Conservation (phyloP, 345 rosid genomes). For the Trapa bicornis region DNA sequence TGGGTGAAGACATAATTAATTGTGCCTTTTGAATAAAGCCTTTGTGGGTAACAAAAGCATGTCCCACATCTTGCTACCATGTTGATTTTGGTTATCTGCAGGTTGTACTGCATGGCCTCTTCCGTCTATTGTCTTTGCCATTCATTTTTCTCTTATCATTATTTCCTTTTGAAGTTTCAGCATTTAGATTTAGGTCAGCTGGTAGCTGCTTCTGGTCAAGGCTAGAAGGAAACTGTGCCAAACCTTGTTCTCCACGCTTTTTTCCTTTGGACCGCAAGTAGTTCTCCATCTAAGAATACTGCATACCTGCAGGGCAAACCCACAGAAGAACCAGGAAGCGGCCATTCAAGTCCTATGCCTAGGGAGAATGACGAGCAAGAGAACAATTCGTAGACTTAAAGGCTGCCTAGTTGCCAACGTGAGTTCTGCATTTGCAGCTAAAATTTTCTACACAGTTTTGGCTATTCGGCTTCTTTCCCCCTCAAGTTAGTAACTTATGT, state of each 20-base stretch:
- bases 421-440: neutral
- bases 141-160: too few relatives aligned
- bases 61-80: too few relatives aligned
- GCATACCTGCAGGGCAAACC: neutral
- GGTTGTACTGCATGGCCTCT: neutral
- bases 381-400: neutral
- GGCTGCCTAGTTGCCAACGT: neutral
- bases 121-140: neutral
- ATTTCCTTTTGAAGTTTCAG: too few relatives aligned
- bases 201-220: neutral
- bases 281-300: neutral
- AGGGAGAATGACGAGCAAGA: constrained; percentile 1
- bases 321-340: neutral
- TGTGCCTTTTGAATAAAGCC: neutral
- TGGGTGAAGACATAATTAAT: neutral
- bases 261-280: neutral
- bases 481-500: neutral
- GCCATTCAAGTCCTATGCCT: neutral
- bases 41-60: neutral
- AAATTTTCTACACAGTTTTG: neutral
- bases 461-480: neutral
- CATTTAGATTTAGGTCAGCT: neutral
- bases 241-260: neutral
- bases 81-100: neutral
- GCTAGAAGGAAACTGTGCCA: neutral